Evolutionary conservation across 169 alveolate genomes (phyloP).

Genomic region (Cryptosporidium bovis): DNA sequence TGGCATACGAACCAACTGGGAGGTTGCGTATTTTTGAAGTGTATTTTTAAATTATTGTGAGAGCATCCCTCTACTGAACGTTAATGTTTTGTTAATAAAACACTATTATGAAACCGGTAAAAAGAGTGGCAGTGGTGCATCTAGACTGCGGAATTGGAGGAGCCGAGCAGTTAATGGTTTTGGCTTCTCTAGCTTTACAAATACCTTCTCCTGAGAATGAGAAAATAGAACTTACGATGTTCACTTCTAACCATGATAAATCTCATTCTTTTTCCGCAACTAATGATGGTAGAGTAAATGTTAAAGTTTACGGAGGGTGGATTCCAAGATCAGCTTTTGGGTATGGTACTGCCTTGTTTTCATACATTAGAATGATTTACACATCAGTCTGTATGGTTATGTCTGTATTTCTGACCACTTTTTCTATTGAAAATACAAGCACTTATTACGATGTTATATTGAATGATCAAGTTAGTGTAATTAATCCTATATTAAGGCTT

Average conservation of each 20-base stretch:
- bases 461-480: constrained; percentile 85
- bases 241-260: constrained; percentile 90
- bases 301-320: constrained; percentile 86
- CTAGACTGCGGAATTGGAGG: constrained; percentile 96
- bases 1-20: too few species aligned
- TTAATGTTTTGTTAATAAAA: too few species aligned
- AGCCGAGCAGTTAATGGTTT: constrained; percentile 91
- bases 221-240: constrained; percentile 81
- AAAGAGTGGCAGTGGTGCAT: constrained; percentile 89
- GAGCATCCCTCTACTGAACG: too few species aligned
- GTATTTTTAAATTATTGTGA: too few species aligned
- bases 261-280: constrained; percentile 88
- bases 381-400: constrained; percentile 84
- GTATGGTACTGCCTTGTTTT: constrained; percentile 84
- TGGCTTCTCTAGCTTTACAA: constrained; percentile 89
- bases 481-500: constrained; percentile 81
- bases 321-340: constrained; percentile 82
- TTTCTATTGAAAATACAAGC: constrained; percentile 46
- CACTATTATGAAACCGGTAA: neutral
- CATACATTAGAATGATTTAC: constrained; percentile 87
- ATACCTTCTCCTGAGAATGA: constrained; percentile 52
- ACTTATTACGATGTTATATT: constrained; percentile 88
- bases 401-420: constrained; percentile 61
- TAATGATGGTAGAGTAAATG: constrained; percentile 84
- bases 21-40: too few species aligned